Evolutionary conservation across 2,329 filamentous ascomycete species (phyloP).

Genomic region (Pseudogymnoascus sp.): DNA sequence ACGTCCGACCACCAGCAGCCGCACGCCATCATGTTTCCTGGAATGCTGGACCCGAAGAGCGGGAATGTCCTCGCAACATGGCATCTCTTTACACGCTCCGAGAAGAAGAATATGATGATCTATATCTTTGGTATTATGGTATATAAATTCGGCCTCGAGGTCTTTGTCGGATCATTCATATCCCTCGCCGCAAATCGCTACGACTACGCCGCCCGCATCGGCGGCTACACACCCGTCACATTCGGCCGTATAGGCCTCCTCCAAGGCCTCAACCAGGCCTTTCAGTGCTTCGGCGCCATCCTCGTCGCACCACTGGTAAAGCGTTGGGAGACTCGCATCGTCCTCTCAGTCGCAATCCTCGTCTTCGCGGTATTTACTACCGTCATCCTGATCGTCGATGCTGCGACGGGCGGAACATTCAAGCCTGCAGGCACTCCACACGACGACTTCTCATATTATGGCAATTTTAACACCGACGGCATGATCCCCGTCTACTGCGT

Average conservation of each 20-base stretch:
- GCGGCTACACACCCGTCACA: constrained; percentile 30
- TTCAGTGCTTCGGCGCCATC: constrained; percentile 42
- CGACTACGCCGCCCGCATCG: constrained; percentile 34
- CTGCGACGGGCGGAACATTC: constrained; percentile 39
- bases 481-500: constrained; percentile 42
- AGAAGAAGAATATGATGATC: constrained; percentile 38
- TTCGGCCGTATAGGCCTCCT: constrained; percentile 40
- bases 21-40: neutral
- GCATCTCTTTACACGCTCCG: constrained; percentile 30
- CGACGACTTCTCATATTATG: constrained; percentile 43
- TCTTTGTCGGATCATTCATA: constrained; percentile 42
- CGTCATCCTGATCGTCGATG: constrained; percentile 40
- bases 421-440: constrained; percentile 26
- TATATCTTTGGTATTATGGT: constrained; percentile 44
- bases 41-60: neutral
- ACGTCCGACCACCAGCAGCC: neutral
- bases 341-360: constrained; percentile 36
- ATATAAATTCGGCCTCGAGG: constrained; percentile 44
- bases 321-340: constrained; percentile 38
- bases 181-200: constrained; percentile 42
- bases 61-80: constrained; percentile 15
- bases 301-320: constrained; percentile 43
- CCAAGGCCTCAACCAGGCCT: constrained; percentile 41
- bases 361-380: constrained; percentile 40
- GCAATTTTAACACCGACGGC: constrained; percentile 46